phyloP scores from a whole-genome alignment of 805 yeast genomes.

The Wickerhamiella nectarea region DNA sequence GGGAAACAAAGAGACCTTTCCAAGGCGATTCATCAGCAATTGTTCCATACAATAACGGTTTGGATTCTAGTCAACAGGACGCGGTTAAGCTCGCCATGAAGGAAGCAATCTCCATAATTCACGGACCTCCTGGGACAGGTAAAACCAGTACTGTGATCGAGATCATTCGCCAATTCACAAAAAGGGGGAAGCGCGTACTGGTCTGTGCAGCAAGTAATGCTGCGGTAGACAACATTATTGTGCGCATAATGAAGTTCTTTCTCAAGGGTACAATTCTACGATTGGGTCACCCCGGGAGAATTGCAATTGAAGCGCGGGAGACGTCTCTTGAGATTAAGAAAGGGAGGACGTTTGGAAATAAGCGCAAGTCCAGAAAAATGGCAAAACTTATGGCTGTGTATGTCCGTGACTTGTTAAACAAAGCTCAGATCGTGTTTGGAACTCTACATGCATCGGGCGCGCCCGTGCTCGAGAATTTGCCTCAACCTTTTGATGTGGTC shows the following conservation, averaged over 20 bases:
- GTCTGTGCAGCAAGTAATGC: slow-evolving; percentile 93
- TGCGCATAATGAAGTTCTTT: slow-evolving; percentile 35
- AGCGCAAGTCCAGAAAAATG: not conserved
- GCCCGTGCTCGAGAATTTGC: slow-evolving; percentile 25
- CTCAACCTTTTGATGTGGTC: slow-evolving; percentile 52
- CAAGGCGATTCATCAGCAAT: not conserved
- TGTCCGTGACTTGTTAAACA: slow-evolving; percentile 38
- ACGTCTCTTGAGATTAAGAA: not conserved
- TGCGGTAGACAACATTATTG: slow-evolving; percentile 85
- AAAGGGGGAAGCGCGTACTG: slow-evolving; percentile 42
- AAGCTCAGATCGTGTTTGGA: slow-evolving; percentile 51
- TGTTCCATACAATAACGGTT: not conserved
- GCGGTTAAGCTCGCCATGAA: slow-evolving; percentile 58
- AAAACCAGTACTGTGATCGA: slow-evolving; percentile 79
- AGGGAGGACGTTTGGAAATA: not conserved
- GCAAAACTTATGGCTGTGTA: slow-evolving; percentile 24
- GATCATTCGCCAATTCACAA: slow-evolving; percentile 55
- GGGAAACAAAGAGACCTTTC: not conserved
- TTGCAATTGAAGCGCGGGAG: not conserved
- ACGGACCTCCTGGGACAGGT: slow-evolving; percentile 79
- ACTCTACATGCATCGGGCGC: slow-evolving; percentile 89
- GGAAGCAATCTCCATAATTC: slow-evolving; percentile 43
- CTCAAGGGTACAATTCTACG: not conserved
- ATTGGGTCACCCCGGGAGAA: not conserved
- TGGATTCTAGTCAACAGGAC: slow-evolving; percentile 33